Percentiles rank a stretch among this genome's conserved stretches.
phyloP scores from a whole-genome alignment of 2,329 filamentous ascomycete species.

The Dactylellina leptospora region DNA sequence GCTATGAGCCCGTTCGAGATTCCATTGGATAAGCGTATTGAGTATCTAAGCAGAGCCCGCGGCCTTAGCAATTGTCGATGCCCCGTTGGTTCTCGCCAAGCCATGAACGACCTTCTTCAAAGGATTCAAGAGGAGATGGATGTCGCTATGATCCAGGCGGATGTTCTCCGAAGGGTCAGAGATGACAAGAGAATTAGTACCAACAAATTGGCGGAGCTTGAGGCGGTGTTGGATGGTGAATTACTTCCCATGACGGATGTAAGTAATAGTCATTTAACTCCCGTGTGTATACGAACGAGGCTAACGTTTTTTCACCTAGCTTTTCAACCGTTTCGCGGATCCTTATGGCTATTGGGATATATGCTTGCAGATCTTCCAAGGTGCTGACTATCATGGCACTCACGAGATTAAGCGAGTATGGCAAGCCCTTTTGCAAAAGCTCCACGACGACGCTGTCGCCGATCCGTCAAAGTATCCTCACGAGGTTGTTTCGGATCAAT shows the following conservation, averaged over 20 bases:
- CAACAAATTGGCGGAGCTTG: slow-evolving; percentile 71
- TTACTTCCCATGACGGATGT: slow-evolving; percentile 80
- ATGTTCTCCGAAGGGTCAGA: slow-evolving; percentile 80
- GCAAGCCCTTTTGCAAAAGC: slow-evolving; percentile 79
- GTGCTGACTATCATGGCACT: slow-evolving; percentile 87
- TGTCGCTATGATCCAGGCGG: slow-evolving; percentile 93
- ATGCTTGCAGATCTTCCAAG: slow-evolving; percentile 89
- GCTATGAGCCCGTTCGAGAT: slow-evolving; percentile 83
- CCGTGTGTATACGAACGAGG: not conserved
- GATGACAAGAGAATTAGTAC: slow-evolving; percentile 74
- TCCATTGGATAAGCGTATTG: slow-evolving; percentile 83
- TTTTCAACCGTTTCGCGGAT: slow-evolving; percentile 94
- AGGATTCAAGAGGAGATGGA: slow-evolving; percentile 87
- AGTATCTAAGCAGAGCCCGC: slow-evolving; percentile 87
- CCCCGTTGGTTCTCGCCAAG: slow-evolving; percentile 77
- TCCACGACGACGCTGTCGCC: slow-evolving; percentile 68
- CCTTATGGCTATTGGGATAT: slow-evolving; percentile 93
- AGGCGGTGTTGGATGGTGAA: slow-evolving; percentile 76
- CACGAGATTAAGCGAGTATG: slow-evolving; percentile 85
- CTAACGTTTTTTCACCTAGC: slow-evolving; percentile 63
- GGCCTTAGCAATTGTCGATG: slow-evolving; percentile 89
- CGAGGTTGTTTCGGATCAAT: slow-evolving; percentile 72
- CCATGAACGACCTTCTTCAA: slow-evolving; percentile 84
- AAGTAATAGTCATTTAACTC: slow-evolving; percentile 60
- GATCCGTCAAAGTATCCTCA: slow-evolving; percentile 67